A percentile compares a stretch with the other conserved stretches of the same genome.
Evolutionary conservation across 768 basidiomycete genomes (phyloP).

Genomic region (Boletales sp.): DNA sequence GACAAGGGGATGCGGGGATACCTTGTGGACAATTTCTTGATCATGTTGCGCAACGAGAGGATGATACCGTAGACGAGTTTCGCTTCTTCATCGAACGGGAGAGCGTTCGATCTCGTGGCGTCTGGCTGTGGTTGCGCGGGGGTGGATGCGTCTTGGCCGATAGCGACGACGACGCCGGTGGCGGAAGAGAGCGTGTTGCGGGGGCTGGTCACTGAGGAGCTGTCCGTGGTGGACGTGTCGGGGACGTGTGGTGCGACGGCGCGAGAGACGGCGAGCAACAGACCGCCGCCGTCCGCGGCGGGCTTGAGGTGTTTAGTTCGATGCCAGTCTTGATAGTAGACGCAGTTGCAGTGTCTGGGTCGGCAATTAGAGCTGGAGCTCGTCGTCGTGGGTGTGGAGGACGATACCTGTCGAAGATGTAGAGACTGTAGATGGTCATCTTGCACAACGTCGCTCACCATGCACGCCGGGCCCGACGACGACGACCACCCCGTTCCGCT

Average conservation of each 20-base stretch:
- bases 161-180: conserved; percentile 68
- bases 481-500: no score
- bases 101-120: conserved; percentile 40
- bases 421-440: conserved; percentile 91
- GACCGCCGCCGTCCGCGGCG: conserved; percentile 60
- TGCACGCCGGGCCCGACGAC: no score
- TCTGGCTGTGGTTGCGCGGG: conserved; percentile 16
- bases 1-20: conserved; percentile 6
- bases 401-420: conserved; percentile 82
- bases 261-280: conserved; percentile 78
- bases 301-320: conserved; percentile 69
- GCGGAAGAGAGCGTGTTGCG: conserved; percentile 62
- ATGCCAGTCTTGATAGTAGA: conserved; percentile 97
- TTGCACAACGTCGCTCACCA: neutral
- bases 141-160: conserved; percentile 40
- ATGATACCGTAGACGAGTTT: conserved; percentile 97
- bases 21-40: conserved; percentile 90
- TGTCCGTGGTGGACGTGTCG: conserved; percentile 31
- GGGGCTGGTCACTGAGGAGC: conserved; percentile 50
- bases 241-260: conserved; percentile 44
- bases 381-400: neutral
- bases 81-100: conserved; percentile 95
- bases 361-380: no score
- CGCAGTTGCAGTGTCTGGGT: conserved; percentile 79
- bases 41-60: conserved; percentile 87